A percentile compares a stretch with the other conserved stretches of the same genome.
Evolutionary conservation across 768 basidiomycete genomes (phyloP).

Genomic region (Lactarius evosmus): DNA sequence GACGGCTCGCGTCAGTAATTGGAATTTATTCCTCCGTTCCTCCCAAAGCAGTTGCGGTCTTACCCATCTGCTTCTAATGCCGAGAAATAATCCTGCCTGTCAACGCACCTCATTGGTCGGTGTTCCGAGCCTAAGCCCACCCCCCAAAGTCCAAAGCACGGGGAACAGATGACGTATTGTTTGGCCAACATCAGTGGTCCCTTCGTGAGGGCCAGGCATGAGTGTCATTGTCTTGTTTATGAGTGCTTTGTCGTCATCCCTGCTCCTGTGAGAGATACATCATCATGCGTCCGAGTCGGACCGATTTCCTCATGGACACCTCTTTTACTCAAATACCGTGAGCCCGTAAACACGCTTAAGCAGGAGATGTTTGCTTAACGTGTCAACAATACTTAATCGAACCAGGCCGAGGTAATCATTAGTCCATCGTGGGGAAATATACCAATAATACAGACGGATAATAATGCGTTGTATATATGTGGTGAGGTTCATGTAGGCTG

Average conservation of each 20-base stretch:
- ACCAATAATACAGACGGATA: background rate
- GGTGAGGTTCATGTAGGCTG: background rate
- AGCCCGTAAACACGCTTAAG: background rate
- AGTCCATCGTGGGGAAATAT: background rate
- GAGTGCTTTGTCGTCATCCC: no score
- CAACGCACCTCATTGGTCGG: background rate
- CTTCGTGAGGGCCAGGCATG: no score
- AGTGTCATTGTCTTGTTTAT: no score
- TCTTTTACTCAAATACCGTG: background rate
- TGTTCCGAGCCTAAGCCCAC: background rate
- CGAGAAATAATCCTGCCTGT: no score
- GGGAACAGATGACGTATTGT: background rate
- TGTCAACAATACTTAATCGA: background rate
- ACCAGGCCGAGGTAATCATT: background rate
- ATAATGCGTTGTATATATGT: background rate
- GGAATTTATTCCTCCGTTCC: background rate
- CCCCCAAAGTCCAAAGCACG: no score
- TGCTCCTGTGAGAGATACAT: no score
- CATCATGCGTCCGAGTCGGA: background rate
- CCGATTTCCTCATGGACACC: background rate
- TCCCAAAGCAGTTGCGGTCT: no score
- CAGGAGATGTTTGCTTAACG: background rate
- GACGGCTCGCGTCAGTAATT: constrained; percentile 2
- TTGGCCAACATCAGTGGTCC: no score
- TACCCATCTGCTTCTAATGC: no score